phyloP scores from a whole-genome alignment of 2,329 filamentous ascomycete species.

The Blastomyces parvus region DNA sequence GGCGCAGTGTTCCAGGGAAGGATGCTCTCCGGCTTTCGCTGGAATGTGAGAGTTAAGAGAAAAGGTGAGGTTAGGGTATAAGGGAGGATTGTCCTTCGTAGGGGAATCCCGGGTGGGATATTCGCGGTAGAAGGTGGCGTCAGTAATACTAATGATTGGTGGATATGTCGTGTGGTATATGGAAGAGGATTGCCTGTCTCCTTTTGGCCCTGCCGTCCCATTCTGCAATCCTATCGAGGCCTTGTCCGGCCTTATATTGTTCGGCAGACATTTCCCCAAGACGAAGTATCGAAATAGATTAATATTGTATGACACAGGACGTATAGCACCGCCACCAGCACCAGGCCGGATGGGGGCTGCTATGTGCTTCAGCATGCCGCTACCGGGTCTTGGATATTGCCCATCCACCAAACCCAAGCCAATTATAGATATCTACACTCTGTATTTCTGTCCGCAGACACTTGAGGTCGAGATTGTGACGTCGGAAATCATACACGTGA shows the following conservation, averaged over 20 bases:
- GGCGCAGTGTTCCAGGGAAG: constrained; percentile 59
- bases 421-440: neutral
- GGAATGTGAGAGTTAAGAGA: constrained; percentile 48
- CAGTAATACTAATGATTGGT: constrained; percentile 61
- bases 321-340: neutral
- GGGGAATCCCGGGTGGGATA: constrained; percentile 49
- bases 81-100: constrained; percentile 53
- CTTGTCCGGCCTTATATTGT: neutral
- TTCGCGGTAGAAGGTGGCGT: constrained; percentile 74
- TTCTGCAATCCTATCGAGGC: neutral
- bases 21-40: constrained; percentile 12
- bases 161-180: neutral
- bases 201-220: neutral
- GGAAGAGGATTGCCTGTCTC: neutral
- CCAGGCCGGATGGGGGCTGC: neutral
- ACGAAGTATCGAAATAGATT: neutral
- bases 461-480: too few species aligned
- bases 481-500: neutral
- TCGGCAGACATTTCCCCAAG: neutral
- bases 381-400: neutral
- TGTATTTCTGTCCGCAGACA: neutral
- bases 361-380: neutral
- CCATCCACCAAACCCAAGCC: neutral
- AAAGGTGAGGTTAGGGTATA: constrained; percentile 65
- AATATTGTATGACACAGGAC: neutral